Conservation (phyloP, 2,329 filamentous ascomycete species). For the Aspergillus sp. region DNA sequence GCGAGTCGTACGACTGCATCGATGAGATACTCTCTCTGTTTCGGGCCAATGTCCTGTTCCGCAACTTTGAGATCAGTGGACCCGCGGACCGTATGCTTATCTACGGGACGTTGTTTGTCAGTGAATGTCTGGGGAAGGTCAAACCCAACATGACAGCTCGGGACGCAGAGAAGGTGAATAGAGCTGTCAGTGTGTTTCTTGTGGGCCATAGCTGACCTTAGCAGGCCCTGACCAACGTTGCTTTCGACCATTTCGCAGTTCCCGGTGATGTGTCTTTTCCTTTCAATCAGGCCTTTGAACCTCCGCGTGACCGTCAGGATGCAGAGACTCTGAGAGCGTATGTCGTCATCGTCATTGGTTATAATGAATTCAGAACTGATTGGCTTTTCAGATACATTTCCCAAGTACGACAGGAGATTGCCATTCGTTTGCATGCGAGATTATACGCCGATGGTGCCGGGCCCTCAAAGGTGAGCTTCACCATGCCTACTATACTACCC, state of each 20-base stretch:
- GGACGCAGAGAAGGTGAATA: slow-evolving; percentile 55
- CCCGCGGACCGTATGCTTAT: slow-evolving; percentile 88
- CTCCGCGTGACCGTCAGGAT: slow-evolving; percentile 76
- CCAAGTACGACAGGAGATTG: slow-evolving; percentile 89
- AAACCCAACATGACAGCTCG: slow-evolving; percentile 60
- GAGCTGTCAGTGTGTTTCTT: not conserved
- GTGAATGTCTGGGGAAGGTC: slow-evolving; percentile 82
- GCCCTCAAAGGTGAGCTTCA: slow-evolving; percentile 52
- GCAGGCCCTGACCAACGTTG: slow-evolving; percentile 78
- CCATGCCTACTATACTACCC: no score
- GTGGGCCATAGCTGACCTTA: not conserved
- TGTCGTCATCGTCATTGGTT: slow-evolving; percentile 11
- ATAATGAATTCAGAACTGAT: not conserved
- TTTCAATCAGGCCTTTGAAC: slow-evolving; percentile 92
- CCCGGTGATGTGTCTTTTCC: slow-evolving; percentile 90
- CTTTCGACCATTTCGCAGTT: slow-evolving; percentile 91
- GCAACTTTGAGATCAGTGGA: slow-evolving; percentile 98
- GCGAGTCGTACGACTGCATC: slow-evolving; percentile 89
- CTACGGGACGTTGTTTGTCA: slow-evolving; percentile 92
- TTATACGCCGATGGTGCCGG: slow-evolving; percentile 70
- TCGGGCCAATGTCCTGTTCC: slow-evolving; percentile 97
- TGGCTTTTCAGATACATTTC: slow-evolving; percentile 50
- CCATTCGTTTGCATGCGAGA: slow-evolving; percentile 68
- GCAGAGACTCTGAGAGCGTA: slow-evolving; percentile 85
- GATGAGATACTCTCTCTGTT: slow-evolving; percentile 91